phyloP scores from a whole-genome alignment of 2,329 filamentous ascomycete genomes.

The Diaporthe citrichinensis region DNA sequence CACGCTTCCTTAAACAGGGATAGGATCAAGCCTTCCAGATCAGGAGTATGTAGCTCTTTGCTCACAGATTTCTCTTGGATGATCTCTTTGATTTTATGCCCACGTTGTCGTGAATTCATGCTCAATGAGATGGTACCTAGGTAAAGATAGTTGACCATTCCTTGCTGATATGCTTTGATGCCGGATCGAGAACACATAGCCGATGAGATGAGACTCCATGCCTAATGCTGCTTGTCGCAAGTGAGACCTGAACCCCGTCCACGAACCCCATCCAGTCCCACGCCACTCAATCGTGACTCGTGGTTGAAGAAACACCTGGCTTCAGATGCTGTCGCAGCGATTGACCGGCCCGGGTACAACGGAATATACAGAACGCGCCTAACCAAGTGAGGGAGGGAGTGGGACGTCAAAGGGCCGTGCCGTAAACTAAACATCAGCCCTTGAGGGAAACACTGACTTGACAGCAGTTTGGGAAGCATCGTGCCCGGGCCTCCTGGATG shows the following conservation, averaged over 20 bases:
- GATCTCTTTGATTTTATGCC: not conserved
- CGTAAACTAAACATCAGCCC: not conserved
- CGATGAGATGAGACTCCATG: not conserved
- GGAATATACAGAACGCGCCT: not conserved
- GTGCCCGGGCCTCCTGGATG: slow-evolving; percentile 9
- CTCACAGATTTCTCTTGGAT: not conserved
- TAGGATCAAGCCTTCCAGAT: not conserved
- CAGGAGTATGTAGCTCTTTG: no score
- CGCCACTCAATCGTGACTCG: not conserved
- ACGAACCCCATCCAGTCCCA: not conserved
- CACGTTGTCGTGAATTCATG: not conserved
- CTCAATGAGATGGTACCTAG: not conserved
- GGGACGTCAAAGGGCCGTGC: not conserved
- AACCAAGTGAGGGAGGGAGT: not conserved
- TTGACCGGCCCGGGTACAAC: not conserved
- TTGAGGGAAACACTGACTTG: slow-evolving; percentile 7
- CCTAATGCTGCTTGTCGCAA: not conserved
- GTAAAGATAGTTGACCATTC: not conserved
- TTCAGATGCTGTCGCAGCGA: not conserved
- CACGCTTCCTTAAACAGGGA: not conserved
- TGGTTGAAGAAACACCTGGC: not conserved
- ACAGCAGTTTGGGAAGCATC: slow-evolving; percentile 9
- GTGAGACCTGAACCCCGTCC: not conserved
- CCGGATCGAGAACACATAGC: not conserved
- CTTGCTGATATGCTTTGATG: not conserved